Percentiles rank a stretch among this genome's conserved stretches.
These are phyloP conservation scores for Inga laurina DNA, from an alignment of 306 rosid genomes.

Conservation along the genomic window DNA sequence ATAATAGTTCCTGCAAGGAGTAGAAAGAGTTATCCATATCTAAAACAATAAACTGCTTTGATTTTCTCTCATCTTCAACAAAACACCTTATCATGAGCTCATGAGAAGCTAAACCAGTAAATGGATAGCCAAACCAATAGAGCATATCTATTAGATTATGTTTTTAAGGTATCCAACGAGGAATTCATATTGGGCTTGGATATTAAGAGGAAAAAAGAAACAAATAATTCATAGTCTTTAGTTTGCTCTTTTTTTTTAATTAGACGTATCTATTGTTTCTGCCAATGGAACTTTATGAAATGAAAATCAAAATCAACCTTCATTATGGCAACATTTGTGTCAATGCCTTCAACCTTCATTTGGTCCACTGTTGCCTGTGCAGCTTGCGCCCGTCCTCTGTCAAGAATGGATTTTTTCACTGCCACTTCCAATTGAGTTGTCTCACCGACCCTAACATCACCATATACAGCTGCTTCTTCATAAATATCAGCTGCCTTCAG, in stretches of 20 bases:
- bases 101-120: slow-evolving; percentile 4
- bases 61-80: slow-evolving; percentile 1
- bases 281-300: slow-evolving; percentile 20
- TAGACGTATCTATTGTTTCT: slow-evolving; percentile 15
- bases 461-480: slow-evolving; percentile 43
- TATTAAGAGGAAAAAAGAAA: neutral
- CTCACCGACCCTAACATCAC: slow-evolving; percentile 82
- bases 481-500: slow-evolving; percentile 40
- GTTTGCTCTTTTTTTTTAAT: slow-evolving; percentile 20
- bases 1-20: slow-evolving; percentile 76
- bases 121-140: slow-evolving; percentile 27
- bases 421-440: slow-evolving; percentile 71
- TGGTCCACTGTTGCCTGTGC: slow-evolving; percentile 90
- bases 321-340: slow-evolving; percentile 92
- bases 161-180: slow-evolving; percentile 9
- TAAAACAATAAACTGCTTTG: slow-evolving; percentile 25
- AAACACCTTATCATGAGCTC: slow-evolving; percentile 18
- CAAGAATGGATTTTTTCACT: slow-evolving; percentile 66
- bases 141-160: slow-evolving; percentile 8
- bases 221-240: neutral
- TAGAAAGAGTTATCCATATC: slow-evolving; percentile 30
- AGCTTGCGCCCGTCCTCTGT: slow-evolving; percentile 83
- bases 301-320: slow-evolving; percentile 59
- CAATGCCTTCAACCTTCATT: slow-evolving; percentile 97
- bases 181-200: slow-evolving; percentile 15